A percentile compares a stretch with the other conserved stretches of the same genome.
phyloP scores from a whole-genome alignment of 148 eudicot species.

The Mesembryanthemum crystallinum region DNA sequence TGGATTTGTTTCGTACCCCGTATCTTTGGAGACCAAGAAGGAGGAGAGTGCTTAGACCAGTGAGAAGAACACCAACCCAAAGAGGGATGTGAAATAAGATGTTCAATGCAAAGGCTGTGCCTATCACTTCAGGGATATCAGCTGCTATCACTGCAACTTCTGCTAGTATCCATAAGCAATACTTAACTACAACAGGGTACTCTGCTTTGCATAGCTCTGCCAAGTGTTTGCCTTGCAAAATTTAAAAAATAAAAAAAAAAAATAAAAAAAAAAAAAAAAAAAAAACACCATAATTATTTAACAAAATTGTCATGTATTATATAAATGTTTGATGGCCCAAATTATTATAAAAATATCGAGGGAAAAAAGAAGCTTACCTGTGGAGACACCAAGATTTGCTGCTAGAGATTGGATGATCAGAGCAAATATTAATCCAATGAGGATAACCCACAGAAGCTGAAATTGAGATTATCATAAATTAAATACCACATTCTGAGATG shows the following conservation, averaged over 20 bases:
- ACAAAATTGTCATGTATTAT: neutral
- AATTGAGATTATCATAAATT: neutral
- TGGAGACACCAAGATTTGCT: slow-evolving; percentile 87
- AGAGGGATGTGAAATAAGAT: slow-evolving; percentile 73
- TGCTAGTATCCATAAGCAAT: slow-evolving; percentile 83
- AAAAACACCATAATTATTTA: neutral
- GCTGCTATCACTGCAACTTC: slow-evolving; percentile 91
- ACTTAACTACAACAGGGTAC: slow-evolving; percentile 63
- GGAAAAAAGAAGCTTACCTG: slow-evolving; percentile 37
- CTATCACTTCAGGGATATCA: slow-evolving; percentile 94
- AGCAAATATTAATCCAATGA: slow-evolving; percentile 78
- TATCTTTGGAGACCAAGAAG: slow-evolving; percentile 79
- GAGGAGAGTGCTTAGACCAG: slow-evolving; percentile 79
- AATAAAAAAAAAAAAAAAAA: neutral
- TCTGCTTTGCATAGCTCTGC: slow-evolving; percentile 85
- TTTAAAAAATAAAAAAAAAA: neutral
- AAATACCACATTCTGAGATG: neutral
- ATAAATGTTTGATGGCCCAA: neutral
- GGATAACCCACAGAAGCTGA: slow-evolving; percentile 87
- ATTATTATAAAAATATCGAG: too few relatives aligned
- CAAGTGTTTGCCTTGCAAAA: slow-evolving; percentile 63
- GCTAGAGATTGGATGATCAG: slow-evolving; percentile 85
- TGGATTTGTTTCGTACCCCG: slow-evolving; percentile 46
- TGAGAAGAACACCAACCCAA: slow-evolving; percentile 82
- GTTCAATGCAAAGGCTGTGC: slow-evolving; percentile 85